These are phyloP conservation scores for Hypericum perforatum DNA, from an alignment of 345 rosid genomes.

Conservation along the genomic window DNA sequence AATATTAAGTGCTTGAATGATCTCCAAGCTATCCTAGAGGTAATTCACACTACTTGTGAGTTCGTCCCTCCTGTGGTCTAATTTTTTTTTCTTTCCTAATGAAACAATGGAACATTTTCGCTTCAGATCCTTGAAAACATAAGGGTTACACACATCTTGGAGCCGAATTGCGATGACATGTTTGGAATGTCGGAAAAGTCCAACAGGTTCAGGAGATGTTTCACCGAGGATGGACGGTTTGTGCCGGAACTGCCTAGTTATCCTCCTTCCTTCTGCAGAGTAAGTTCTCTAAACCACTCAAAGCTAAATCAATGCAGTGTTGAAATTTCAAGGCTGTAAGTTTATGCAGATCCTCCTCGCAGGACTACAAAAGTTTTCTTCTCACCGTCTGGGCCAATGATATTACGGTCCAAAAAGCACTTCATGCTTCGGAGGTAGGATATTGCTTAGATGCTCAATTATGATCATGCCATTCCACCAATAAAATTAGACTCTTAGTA, in stretches of 20 bases:
- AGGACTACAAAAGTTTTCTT: slow-evolving; percentile 1
- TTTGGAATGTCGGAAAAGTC: slow-evolving; percentile 15
- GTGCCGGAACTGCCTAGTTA: slow-evolving; percentile 7
- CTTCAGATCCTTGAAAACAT: slow-evolving; percentile 29
- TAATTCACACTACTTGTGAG: slow-evolving; percentile 4
- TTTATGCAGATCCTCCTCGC: neutral
- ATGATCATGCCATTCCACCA: too few species aligned
- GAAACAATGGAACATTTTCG: too few species aligned
- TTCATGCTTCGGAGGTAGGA: slow-evolving; percentile 20
- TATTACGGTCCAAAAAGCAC: slow-evolving; percentile 16
- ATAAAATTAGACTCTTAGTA: too few species aligned
- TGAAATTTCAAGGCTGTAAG: neutral
- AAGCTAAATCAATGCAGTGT: slow-evolving; percentile 21
- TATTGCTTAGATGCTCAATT: too few species aligned
- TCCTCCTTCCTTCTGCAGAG: slow-evolving; percentile 21
- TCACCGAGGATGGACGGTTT: slow-evolving; percentile 20
- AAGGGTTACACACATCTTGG: slow-evolving; percentile 30
- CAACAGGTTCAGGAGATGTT: slow-evolving; percentile 18
- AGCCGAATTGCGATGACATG: slow-evolving; percentile 30
- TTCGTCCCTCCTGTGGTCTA: neutral
- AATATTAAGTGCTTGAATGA: slow-evolving; percentile 15
- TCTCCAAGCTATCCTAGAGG: slow-evolving; percentile 22
- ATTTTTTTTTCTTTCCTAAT: neutral
- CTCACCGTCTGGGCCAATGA: slow-evolving; percentile 13
- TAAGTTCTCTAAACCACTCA: slow-evolving; percentile 22